Percentiles rank a stretch among this genome's conserved stretches.
Conservation (phyloP, 345 rosid species). For the Hevea brasiliensis region DNA sequence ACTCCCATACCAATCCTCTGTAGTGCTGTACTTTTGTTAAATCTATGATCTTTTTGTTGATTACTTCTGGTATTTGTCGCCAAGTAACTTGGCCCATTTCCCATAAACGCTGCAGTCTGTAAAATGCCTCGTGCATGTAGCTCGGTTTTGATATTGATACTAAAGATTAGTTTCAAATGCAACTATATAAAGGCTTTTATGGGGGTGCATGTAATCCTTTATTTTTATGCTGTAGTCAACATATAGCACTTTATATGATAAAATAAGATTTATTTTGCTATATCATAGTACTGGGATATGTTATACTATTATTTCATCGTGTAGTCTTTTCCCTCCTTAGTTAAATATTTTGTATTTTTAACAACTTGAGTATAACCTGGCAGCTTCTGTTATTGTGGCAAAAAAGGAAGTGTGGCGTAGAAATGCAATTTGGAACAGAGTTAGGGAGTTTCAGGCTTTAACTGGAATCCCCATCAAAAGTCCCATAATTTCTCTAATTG, state of each 20-base stretch:
- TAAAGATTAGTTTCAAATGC: neutral
- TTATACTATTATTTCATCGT: neutral
- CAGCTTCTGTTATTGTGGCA: slow-evolving; percentile 88
- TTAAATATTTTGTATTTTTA: slow-evolving; percentile 11
- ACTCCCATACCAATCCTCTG: neutral
- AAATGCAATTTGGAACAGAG: slow-evolving; percentile 78
- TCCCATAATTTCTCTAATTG: slow-evolving; percentile 80
- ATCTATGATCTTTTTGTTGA: neutral
- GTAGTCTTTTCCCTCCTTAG: neutral
- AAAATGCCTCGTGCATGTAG: neutral
- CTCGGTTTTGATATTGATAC: neutral
- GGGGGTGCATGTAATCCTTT: neutral
- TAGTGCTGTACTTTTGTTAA: neutral
- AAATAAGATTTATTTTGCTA: neutral
- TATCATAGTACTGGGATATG: neutral
- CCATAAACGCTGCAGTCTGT: neutral
- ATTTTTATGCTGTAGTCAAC: neutral
- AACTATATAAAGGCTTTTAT: neutral
- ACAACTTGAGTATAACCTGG: slow-evolving; percentile 24
- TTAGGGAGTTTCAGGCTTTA: slow-evolving; percentile 59
- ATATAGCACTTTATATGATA: neutral
- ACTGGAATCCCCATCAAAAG: slow-evolving; percentile 76
- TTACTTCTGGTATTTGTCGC: neutral
- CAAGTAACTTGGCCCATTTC: neutral
- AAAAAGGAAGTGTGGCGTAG: slow-evolving; percentile 85